Evolutionary conservation across 2,329 filamentous ascomycete genomes (phyloP).

Genomic region (Hypoxylon sp.): DNA sequence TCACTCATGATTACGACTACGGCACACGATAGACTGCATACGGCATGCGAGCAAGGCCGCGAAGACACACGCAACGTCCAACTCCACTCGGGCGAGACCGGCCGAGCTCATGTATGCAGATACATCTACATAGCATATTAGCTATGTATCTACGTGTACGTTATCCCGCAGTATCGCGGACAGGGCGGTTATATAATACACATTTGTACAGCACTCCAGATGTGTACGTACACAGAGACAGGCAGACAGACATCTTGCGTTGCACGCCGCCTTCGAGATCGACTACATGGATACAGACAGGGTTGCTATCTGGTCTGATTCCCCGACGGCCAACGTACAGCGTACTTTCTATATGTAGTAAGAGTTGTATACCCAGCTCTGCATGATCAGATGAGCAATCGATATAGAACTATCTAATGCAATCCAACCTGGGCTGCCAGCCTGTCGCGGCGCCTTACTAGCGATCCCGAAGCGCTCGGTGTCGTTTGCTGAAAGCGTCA

Average conservation of each 20-base stretch:
- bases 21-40: too few relatives aligned
- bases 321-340: background rate
- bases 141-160: constrained; percentile 17
- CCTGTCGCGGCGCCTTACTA: constrained; percentile 20
- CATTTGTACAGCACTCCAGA: too few relatives aligned
- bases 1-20: constrained; percentile 4
- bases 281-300: constrained; percentile 12
- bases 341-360: background rate
- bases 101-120: too few relatives aligned
- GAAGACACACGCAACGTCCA: too few relatives aligned
- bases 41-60: too few relatives aligned
- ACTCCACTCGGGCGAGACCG: constrained; percentile 22
- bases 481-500: constrained; percentile 19
- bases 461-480: constrained; percentile 10
- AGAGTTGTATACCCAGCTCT: constrained; percentile 10
- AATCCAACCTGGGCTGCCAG: too few relatives aligned
- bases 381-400: constrained; percentile 27
- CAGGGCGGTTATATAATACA: constrained; percentile 18
- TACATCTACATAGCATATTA: too few relatives aligned
- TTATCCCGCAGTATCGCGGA: constrained; percentile 29
- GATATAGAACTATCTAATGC: constrained; percentile 16
- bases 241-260: constrained; percentile 16
- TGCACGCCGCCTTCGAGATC: constrained; percentile 15
- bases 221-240: too few relatives aligned
- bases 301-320: constrained; percentile 11